Evolutionary conservation across 2,329 filamentous ascomycete species (phyloP).

Genomic region (Didymella lethalis): DNA sequence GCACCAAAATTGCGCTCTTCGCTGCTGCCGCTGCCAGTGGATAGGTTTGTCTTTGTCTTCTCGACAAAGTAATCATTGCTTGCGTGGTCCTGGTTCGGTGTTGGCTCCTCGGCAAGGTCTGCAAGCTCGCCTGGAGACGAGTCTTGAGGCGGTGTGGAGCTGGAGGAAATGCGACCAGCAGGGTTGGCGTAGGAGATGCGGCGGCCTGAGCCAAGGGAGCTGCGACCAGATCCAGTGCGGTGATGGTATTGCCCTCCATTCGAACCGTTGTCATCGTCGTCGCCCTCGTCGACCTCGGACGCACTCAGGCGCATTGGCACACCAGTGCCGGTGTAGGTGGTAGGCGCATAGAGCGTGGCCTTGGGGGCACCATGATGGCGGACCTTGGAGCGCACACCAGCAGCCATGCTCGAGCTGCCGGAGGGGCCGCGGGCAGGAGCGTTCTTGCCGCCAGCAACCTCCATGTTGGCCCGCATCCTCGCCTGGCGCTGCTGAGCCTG

Average conservation of each 20-base stretch:
- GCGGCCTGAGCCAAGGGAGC: conserved; percentile 62
- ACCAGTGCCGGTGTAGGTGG: conserved; percentile 76
- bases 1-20: conserved; percentile 62
- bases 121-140: conserved; percentile 49
- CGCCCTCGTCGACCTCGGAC: conserved; percentile 91
- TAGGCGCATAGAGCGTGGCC: conserved; percentile 79
- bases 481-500: conserved; percentile 84
- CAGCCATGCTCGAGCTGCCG: conserved; percentile 48
- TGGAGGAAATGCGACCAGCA: conserved; percentile 58
- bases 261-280: conserved; percentile 73
- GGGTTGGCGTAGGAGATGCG: conserved; percentile 50
- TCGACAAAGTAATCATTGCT: conserved; percentile 52
- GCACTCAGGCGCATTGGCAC: conserved; percentile 92
- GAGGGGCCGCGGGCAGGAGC: conserved; percentile 50
- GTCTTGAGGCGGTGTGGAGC: conserved; percentile 62
- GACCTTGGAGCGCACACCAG: conserved; percentile 80
- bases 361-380: conserved; percentile 84
- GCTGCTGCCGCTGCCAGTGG: conserved; percentile 54
- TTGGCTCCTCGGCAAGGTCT: conserved; percentile 55
- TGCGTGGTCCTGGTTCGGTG: conserved; percentile 53
- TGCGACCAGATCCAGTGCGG: conserved; percentile 76
- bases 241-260: conserved; percentile 63
- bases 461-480: conserved; percentile 83
- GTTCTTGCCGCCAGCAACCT: conserved; percentile 73
- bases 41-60: conserved; percentile 52